These are phyloP conservation scores for Fusarium duplospermum DNA, from an alignment of 2,329 filamentous ascomycete species.

Conservation along the genomic window DNA sequence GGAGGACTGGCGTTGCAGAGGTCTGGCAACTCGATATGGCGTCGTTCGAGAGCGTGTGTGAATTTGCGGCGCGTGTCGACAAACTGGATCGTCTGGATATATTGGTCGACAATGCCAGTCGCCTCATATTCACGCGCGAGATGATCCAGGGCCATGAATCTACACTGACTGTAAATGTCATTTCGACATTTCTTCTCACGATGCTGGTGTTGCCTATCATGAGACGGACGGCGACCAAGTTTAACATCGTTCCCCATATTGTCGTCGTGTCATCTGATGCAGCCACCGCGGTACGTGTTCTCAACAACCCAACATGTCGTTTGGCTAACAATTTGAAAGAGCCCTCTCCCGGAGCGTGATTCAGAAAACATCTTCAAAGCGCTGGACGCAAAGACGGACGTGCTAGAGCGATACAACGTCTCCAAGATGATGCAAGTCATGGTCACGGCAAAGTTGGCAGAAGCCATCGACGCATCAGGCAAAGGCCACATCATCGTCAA, in stretches of 20 bases:
- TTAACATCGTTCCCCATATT: constrained; percentile 51
- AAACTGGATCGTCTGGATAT: constrained; percentile 55
- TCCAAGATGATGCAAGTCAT: constrained; percentile 49
- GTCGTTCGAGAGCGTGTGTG: constrained; percentile 50
- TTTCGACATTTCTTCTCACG: constrained; percentile 59
- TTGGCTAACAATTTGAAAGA: constrained; percentile 15
- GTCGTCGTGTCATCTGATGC: constrained; percentile 54
- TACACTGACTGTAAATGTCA: constrained; percentile 59
- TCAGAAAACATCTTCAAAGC: constrained; percentile 48
- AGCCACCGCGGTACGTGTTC: constrained; percentile 27
- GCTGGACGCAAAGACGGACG: constrained; percentile 42
- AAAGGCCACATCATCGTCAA: constrained; percentile 53
- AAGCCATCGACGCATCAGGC: constrained; percentile 43
- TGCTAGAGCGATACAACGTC: constrained; percentile 42
- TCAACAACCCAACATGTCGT: accelerated
- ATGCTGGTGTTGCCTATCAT: constrained; percentile 57
- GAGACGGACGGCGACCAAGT: constrained; percentile 48
- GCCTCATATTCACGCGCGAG: constrained; percentile 26
- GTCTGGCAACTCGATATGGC: constrained; percentile 59
- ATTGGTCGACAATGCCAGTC: constrained; percentile 56
- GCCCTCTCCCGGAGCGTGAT: constrained; percentile 50
- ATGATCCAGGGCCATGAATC: constrained; percentile 55
- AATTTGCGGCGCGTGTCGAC: constrained; percentile 50
- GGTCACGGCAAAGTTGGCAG: constrained; percentile 49
- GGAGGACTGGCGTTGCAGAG: constrained; percentile 45